Evolutionary conservation across 441 rosid species (phyloP).

Genomic region (Gossypium lobatum): DNA sequence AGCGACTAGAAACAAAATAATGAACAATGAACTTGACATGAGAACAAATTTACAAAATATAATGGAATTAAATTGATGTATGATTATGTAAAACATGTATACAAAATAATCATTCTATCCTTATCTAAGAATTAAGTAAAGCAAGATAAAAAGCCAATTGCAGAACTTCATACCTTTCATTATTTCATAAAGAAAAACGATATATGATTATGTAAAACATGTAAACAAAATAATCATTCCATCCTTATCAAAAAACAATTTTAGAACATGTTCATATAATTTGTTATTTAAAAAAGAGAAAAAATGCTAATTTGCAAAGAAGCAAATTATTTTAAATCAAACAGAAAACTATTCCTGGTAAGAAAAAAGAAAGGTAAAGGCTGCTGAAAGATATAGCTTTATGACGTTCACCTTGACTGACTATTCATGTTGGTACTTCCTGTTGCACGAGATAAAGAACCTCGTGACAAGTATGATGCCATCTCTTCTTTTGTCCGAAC

Average conservation of each 20-base stretch:
- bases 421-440: slow-evolving; percentile 96
- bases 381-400: not conserved
- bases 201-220: not conserved
- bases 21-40: not conserved
- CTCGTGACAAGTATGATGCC: slow-evolving; percentile 65
- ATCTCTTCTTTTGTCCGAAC: slow-evolving; percentile 84
- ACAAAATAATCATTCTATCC: not conserved
- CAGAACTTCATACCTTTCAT: no score
- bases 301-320: not conserved
- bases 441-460: slow-evolving; percentile 84
- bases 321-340: not conserved
- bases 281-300: not conserved
- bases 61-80: not conserved
- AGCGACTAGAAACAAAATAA: slow-evolving; percentile 50
- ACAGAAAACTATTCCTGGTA: not conserved
- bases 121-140: not conserved
- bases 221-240: not conserved
- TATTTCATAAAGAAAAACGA: not conserved
- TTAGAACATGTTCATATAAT: not conserved
- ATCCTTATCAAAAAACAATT: not conserved
- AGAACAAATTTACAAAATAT: not conserved
- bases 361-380: not conserved
- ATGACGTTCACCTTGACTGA: slow-evolving; percentile 65
- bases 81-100: not conserved
- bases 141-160: not conserved